These are phyloP conservation scores for Tylopilus subfusipes DNA, from an alignment of 768 basidiomycete genomes.

Conservation along the genomic window DNA sequence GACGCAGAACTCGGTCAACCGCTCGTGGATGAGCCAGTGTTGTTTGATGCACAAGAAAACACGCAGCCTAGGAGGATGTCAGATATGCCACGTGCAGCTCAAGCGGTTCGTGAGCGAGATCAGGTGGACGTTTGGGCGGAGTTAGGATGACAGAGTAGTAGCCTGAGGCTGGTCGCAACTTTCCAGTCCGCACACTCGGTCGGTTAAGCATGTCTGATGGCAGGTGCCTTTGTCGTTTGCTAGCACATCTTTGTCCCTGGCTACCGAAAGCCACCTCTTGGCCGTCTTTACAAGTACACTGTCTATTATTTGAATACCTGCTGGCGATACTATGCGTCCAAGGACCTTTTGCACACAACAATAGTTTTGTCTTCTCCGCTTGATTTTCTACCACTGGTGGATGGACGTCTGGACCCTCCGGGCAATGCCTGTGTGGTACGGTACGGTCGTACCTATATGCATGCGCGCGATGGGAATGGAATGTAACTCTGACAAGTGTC, in stretches of 20 bases:
- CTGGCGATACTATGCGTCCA: neutral
- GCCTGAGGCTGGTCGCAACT: neutral
- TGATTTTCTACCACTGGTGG: too few species aligned
- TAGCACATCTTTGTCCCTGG: neutral
- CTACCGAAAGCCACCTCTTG: too few species aligned
- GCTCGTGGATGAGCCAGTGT: constrained; percentile 53
- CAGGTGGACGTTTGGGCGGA: constrained; percentile 71
- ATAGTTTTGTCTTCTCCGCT: neutral
- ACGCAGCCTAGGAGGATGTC: constrained; percentile 32
- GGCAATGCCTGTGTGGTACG: too few species aligned
- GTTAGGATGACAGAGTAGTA: constrained; percentile 38
- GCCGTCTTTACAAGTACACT: neutral
- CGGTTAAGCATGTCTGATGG: neutral
- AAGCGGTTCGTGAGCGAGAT: constrained; percentile 56
- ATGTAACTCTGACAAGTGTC: neutral
- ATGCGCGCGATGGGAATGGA: neutral
- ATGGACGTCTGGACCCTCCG: too few species aligned
- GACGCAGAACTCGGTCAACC: constrained; percentile 53
- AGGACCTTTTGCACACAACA: neutral
- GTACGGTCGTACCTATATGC: neutral
- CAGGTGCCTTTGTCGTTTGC: neutral
- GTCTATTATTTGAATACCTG: neutral
- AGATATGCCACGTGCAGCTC: constrained; percentile 59
- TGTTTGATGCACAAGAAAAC: constrained; percentile 59
- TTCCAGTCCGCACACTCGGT: neutral